Evolutionary conservation across 345 rosid species (phyloP), one percentile per base, ranked within the genome.

Genomic region (Adansonia digitata): DNA sequence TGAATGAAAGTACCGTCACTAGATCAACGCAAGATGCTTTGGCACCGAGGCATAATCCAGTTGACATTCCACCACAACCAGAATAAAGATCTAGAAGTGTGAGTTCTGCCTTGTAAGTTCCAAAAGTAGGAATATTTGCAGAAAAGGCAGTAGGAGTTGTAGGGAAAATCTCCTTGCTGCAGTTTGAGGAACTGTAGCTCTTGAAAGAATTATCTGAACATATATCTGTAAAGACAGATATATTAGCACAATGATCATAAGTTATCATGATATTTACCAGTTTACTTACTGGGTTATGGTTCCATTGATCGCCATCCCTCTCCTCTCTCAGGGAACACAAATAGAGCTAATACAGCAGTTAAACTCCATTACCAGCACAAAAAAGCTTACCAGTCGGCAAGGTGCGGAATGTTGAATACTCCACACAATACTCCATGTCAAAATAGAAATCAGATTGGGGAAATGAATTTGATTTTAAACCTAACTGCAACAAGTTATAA

Each of bases 31-130:
- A 74, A 74, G 91, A 87, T 74, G 85, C 79, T 85, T 87, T 91
- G 83, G 94, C 90, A 69, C 98, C 98, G n/a, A 94, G 92, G 82
- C 87, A 81, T 73, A 94, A 81, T 72, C 98, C 97, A 67, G 92
- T 92, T 45, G 98, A 92, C 98, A 94, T 92, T 85, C 98, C 98
- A 79, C 98, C 97, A 84, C 98, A 92, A 39, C 98, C 98, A 79
- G 92, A 85, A 84, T 87, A 94, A 66, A 92, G 88, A 88, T 94
- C 98, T 78, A 92, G 87, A 29, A 94, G 82, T 10, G 70, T 63
- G 59, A 94, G 80, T 72, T 86, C 86, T 60, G 75, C 72, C 83
- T 85, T 83, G 76, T 31, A 55, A 75, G 60, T 52, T 60, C 80
- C 88, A 61, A 73, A 62, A 69, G 22, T 77, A 66, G 82, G 80